Evolutionary conservation across 2,329 filamentous ascomycete species (phyloP).

Genomic region (Parastagonospora nodorum): DNA sequence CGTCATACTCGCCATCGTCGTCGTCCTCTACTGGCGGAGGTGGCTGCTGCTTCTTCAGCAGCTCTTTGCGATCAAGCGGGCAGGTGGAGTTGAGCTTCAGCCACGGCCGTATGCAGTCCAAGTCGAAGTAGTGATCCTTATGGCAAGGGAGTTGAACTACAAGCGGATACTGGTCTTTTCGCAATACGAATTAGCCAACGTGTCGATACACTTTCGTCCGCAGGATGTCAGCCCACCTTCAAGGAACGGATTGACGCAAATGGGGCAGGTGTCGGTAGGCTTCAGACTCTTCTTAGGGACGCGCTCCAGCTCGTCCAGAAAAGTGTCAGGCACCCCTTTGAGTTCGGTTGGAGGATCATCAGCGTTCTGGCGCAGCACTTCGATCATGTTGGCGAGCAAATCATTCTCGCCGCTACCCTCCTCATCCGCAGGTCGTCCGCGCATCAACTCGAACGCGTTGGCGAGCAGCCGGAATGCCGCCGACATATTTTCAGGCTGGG

Average conservation of each 20-base stretch:
- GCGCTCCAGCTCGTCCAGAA: conserved; percentile 64
- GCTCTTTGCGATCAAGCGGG: conserved; percentile 64
- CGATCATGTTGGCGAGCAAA: conserved; percentile 61
- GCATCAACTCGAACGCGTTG: conserved; percentile 65
- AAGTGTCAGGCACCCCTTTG: conserved; percentile 65
- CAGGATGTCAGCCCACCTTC: conserved; percentile 51
- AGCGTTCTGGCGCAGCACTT: conserved; percentile 59
- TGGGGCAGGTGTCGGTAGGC: conserved; percentile 60
- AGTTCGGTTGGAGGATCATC: conserved; percentile 65
- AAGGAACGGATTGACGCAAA: conserved; percentile 65
- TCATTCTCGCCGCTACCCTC: conserved; percentile 37
- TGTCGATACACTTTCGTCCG: neutral
- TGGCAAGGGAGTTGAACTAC: conserved; percentile 68
- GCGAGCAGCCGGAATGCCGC: conserved; percentile 65
- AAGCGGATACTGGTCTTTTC: conserved; percentile 62
- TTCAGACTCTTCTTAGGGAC: conserved; percentile 62
- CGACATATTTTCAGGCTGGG: conserved; percentile 64
- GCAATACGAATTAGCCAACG: conserved; percentile 21
- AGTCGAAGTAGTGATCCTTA: conserved; percentile 65
- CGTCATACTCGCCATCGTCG: conserved; percentile 58
- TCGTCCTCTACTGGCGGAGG: conserved; percentile 54
- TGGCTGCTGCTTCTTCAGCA: conserved; percentile 58
- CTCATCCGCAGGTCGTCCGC: conserved; percentile 45
- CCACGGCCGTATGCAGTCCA: conserved; percentile 70
- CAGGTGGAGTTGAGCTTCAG: conserved; percentile 67